These are phyloP conservation scores for Lolium multiflorum DNA, from an alignment of 176 grass and related monocot species.

Conservation along the genomic window DNA sequence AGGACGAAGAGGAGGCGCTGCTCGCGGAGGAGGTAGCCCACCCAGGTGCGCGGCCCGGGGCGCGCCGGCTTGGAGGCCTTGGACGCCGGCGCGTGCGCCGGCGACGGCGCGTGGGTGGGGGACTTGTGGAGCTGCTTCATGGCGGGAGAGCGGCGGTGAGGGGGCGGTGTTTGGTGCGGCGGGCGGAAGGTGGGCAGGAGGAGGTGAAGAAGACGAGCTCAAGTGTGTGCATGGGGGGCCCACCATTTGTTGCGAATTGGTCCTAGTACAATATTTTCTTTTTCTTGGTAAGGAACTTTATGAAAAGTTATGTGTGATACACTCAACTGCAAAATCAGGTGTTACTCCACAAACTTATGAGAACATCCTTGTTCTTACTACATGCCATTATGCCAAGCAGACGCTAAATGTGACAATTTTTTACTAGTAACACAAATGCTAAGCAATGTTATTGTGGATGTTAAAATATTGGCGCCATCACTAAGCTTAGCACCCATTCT, in stretches of 20 bases:
- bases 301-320: constrained; percentile 3
- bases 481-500: too few relatives aligned
- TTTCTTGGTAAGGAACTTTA: neutral
- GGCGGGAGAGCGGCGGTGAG: constrained; percentile 41
- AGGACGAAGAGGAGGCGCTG: constrained; percentile 96
- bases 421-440: too few relatives aligned
- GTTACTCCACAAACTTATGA: neutral
- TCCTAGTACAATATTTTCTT: neutral
- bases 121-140: constrained; percentile 84
- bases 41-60: constrained; percentile 61
- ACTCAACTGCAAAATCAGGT: neutral
- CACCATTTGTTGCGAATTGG: constrained; percentile 32
- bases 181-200: neutral
- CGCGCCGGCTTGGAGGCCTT: constrained; percentile 52
- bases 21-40: constrained; percentile 88
- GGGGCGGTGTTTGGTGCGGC: constrained; percentile 5
- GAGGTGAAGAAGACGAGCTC: constrained; percentile 29
- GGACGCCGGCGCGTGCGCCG: constrained; percentile 53
- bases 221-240: neutral
- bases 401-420: too few relatives aligned
- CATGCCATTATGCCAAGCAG: too few relatives aligned
- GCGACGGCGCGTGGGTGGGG: constrained; percentile 38
- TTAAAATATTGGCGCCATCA: too few relatives aligned
- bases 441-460: too few relatives aligned
- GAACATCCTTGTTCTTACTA: neutral